Evolutionary conservation across 805 yeast species (phyloP), one percentile per base, ranked within the genome.

Genomic region (Ogataea pignaliae): DNA sequence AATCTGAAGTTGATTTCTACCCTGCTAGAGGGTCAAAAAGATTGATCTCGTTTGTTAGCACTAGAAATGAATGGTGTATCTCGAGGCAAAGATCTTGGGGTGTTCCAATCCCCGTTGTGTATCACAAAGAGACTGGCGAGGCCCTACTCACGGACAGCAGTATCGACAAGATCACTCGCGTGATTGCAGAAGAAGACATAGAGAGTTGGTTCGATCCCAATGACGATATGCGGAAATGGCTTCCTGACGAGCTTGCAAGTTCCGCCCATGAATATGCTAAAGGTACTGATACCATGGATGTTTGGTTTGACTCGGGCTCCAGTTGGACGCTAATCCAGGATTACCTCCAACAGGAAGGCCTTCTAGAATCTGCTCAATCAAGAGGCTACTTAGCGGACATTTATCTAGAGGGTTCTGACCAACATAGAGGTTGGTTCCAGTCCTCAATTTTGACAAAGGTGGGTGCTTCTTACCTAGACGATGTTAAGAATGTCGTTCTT

Each of bases 381-480:
- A 68, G 80, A 29, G 68, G 66, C 0, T 68, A 65, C n/a, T 53
- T 81, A 4, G 83, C 95, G 0, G 95, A 90, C 63, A 75, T 88
- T n/a, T 91, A 88, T 59, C 64, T 91, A 12, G 99, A 93, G 69
- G 99, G 99, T 2, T 79, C 90, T n/a, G 99, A 93, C 60, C 99
- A 93, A 64, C 99, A 93, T 60, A 77, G 99, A 47, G 99, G 99
- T 1, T 93, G 99, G 99, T 93, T 93, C 62, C 99, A 93, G 68
- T 87, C 96, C 29, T 88, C 97, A 1, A 66, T 93, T 26, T 68
- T 93, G 45, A 89, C 95, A 18, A 85, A 81, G 56, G 75, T 88
- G 17, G 85, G 85, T 3, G 50, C 52, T 6, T 56, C 65, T 10
- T 3, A 48, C 14, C 35, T 31, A n/a, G 41, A 40, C 40, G 66